Conservation (phyloP, 768 basidiomycete genomes). For the Tephrocybe rancida region DNA sequence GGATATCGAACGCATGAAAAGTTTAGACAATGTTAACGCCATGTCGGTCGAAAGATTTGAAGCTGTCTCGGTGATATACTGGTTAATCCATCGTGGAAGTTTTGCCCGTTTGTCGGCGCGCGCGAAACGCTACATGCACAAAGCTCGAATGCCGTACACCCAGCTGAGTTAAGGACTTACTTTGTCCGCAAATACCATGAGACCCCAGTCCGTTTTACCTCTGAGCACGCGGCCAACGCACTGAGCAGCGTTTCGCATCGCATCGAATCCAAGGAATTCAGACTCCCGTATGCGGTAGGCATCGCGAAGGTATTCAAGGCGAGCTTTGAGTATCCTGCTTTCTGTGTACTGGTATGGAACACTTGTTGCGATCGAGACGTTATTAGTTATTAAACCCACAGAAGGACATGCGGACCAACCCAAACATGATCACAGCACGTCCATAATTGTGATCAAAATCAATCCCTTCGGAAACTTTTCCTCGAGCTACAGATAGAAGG, state of each 20-base stretch:
- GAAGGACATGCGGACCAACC: conserved; percentile 46
- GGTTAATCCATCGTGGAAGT: conserved; percentile 98
- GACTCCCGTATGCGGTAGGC: conserved; percentile 98
- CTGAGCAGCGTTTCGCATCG: conserved; percentile 98
- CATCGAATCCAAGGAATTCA: conserved; percentile 98
- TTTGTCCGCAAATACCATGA: conserved; percentile 99
- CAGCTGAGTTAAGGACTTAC: conserved; percentile 40
- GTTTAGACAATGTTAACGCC: conserved; percentile 91
- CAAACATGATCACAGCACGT: conserved; percentile 99
- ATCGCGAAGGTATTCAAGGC: conserved; percentile 97
- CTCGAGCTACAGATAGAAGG: conserved; percentile 94
- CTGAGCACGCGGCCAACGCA: conserved; percentile 97
- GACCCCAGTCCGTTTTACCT: conserved; percentile 98
- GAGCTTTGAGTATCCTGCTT: conserved; percentile 94
- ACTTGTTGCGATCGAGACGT: conserved; percentile 40
- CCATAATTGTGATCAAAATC: conserved; percentile 99
- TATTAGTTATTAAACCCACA: conserved; percentile 3
- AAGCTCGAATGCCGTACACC: neutral
- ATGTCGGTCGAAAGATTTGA: conserved; percentile 98
- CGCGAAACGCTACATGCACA: conserved; percentile 71
- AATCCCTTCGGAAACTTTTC: conserved; percentile 99
- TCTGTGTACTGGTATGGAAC: conserved; percentile 99
- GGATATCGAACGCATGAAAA: conserved; percentile 98
- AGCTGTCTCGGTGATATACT: conserved; percentile 98
- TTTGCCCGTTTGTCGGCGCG: conserved; percentile 93